Evolutionary conservation across 345 rosid species (phyloP).

Genomic region (Hirschfeldia incana): DNA sequence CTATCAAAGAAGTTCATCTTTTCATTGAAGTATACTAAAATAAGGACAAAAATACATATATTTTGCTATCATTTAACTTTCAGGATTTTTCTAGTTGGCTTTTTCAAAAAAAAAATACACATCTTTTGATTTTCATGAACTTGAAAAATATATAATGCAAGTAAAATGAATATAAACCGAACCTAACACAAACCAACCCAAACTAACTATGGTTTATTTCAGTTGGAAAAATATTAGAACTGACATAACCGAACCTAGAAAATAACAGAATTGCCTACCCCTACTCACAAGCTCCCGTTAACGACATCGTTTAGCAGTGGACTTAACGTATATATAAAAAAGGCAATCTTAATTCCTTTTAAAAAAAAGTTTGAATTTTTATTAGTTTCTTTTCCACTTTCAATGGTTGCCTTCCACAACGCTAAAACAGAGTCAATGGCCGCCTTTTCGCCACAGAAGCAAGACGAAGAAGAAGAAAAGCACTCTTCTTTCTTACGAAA

Average conservation of each 20-base stretch:
- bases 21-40: too few relatives aligned
- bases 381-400: conserved; percentile 18
- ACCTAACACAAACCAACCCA: too few relatives aligned
- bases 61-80: too few relatives aligned
- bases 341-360: background rate
- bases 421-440: conserved; percentile 48
- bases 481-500: conserved; percentile 3
- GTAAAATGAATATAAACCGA: too few relatives aligned
- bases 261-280: too few relatives aligned
- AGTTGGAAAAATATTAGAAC: too few relatives aligned
- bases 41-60: background rate
- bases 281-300: background rate
- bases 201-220: too few relatives aligned
- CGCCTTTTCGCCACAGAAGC: conserved; percentile 28
- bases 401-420: conserved; percentile 32
- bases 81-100: too few relatives aligned
- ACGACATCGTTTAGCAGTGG: background rate
- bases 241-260: too few relatives aligned
- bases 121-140: too few relatives aligned
- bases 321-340: background rate
- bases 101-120: too few relatives aligned
- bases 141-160: too few relatives aligned
- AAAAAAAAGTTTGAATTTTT: conserved; percentile 16
- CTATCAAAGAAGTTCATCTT: background rate
- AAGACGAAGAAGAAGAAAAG: background rate